These are phyloP conservation scores for Metarhizium album DNA, from an alignment of 2,329 filamentous ascomycete genomes.

Conservation along the genomic window DNA sequence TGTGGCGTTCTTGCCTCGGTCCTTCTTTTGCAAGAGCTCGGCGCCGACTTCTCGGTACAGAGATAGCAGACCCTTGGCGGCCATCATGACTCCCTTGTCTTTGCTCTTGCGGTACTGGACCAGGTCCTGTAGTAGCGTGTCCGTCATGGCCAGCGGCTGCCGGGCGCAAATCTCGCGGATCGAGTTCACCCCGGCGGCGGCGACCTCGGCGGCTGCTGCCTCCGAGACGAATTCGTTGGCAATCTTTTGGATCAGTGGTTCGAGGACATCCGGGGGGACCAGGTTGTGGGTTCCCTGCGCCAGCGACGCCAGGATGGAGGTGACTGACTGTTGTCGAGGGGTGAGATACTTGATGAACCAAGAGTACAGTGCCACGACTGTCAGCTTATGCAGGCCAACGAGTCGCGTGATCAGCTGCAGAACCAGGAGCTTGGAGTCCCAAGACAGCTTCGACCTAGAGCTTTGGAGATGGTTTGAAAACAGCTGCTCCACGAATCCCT, in stretches of 20 bases:
- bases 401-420: conserved; percentile 84
- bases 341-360: conserved; percentile 93
- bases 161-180: conserved; percentile 89
- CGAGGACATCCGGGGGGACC: conserved; percentile 84
- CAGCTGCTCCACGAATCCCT: conserved; percentile 81
- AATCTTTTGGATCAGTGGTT: conserved; percentile 88
- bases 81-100: conserved; percentile 99
- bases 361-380: conserved; percentile 82
- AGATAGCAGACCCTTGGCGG: conserved; percentile 80
- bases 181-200: conserved; percentile 82
- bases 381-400: conserved; percentile 86
- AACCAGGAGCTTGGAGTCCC: conserved; percentile 84
- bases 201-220: conserved; percentile 81
- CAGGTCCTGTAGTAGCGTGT: conserved; percentile 89
- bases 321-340: conserved; percentile 79
- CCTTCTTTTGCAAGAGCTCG: conserved; percentile 77
- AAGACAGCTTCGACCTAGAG: conserved; percentile 69
- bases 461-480: conserved; percentile 89
- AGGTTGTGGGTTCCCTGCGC: conserved; percentile 86
- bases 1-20: conserved; percentile 82
- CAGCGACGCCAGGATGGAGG: conserved; percentile 82
- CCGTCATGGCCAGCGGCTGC: conserved; percentile 92
- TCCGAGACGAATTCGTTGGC: conserved; percentile 98
- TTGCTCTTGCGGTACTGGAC: conserved; percentile 96
- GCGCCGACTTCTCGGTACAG: conserved; percentile 87